These are phyloP conservation scores for Bjerkandera adusta DNA, from an alignment of 1,284 basidiomycete genomes.

Conservation along the genomic window DNA sequence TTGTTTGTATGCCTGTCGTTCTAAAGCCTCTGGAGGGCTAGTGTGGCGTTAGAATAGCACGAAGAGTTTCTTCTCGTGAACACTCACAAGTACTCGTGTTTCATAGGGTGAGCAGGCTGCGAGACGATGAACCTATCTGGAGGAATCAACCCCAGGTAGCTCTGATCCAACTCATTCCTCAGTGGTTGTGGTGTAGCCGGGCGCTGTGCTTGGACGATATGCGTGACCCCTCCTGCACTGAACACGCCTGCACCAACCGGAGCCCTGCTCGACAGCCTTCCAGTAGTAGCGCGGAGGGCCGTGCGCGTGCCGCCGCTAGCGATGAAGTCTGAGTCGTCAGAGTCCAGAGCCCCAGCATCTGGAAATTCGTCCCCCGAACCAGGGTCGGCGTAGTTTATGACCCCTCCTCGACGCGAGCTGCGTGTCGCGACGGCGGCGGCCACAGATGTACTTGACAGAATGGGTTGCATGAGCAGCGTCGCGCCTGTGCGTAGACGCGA, in stretches of 20 bases:
- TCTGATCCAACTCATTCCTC: constrained; percentile 74
- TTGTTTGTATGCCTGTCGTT: constrained; percentile 60
- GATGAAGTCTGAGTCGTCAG: constrained; percentile 69
- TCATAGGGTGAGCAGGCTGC: constrained; percentile 55
- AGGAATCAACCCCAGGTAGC: constrained; percentile 85
- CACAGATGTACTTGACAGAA: constrained; percentile 44
- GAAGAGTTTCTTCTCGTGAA: not conserved
- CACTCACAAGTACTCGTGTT: constrained; percentile 50
- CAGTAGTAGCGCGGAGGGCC: constrained; percentile 32
- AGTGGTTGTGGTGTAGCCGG: constrained; percentile 27
- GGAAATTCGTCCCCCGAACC: constrained; percentile 80
- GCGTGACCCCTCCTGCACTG: constrained; percentile 24
- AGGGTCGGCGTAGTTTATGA: constrained; percentile 87
- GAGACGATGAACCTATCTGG: constrained; percentile 77
- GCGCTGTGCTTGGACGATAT: constrained; percentile 7
- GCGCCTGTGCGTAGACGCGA: constrained; percentile 92
- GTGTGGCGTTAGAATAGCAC: constrained; percentile 5
- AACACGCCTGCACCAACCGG: constrained; percentile 37
- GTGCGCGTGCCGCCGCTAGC: constrained; percentile 50
- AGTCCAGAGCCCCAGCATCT: constrained; percentile 75
- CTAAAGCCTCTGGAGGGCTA: constrained; percentile 67
- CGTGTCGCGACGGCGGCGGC: constrained; percentile 36
- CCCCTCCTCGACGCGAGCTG: constrained; percentile 56
- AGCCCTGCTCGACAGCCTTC: constrained; percentile 33
- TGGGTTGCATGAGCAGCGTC: constrained; percentile 90